Percentiles rank a stretch among this genome's conserved stretches.
Evolutionary conservation across 2,329 filamentous ascomycete genomes (phyloP).

Genomic region (Penicillium sp.): DNA sequence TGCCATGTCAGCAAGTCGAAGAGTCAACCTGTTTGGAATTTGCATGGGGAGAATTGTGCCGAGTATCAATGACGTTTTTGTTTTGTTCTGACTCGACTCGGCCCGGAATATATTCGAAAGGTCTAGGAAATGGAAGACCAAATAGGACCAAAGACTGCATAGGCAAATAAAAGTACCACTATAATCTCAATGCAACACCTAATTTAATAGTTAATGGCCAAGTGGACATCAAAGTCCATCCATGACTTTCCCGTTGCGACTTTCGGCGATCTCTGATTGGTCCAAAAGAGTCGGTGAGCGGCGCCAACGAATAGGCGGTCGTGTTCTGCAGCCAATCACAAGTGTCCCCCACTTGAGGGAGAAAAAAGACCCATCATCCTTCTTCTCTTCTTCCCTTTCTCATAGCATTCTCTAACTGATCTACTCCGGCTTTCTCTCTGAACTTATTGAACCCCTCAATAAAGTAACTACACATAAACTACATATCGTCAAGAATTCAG

Average conservation of each 20-base stretch:
- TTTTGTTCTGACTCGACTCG: neutral
- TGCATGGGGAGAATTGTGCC: neutral
- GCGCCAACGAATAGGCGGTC: slow-evolving; percentile 26
- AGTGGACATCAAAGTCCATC: neutral
- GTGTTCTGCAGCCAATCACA: slow-evolving; percentile 26
- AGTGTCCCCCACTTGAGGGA: slow-evolving; percentile 21
- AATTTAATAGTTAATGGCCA: neutral
- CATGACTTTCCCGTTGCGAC: neutral
- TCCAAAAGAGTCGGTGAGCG: slow-evolving; percentile 35
- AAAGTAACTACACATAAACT: neutral
- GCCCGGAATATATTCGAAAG: neutral
- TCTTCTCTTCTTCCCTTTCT: slow-evolving; percentile 25
- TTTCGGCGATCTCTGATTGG: slow-evolving; percentile 6
- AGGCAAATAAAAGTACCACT: neutral
- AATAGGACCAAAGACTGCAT: neutral
- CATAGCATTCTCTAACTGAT: slow-evolving; percentile 16
- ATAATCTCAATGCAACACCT: neutral
- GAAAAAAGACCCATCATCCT: slow-evolving; percentile 27
- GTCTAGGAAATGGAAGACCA: too few relatives aligned
- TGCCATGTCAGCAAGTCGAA: neutral
- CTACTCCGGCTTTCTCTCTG: neutral
- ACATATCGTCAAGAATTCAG: slow-evolving; percentile 70
- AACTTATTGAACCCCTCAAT: slow-evolving; percentile 16
- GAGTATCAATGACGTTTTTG: slow-evolving; percentile 5
- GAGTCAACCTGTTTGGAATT: neutral